Evolutionary conservation across 2,329 filamentous ascomycete genomes (phyloP).

Genomic region (Neonectria neomacrospora): DNA sequence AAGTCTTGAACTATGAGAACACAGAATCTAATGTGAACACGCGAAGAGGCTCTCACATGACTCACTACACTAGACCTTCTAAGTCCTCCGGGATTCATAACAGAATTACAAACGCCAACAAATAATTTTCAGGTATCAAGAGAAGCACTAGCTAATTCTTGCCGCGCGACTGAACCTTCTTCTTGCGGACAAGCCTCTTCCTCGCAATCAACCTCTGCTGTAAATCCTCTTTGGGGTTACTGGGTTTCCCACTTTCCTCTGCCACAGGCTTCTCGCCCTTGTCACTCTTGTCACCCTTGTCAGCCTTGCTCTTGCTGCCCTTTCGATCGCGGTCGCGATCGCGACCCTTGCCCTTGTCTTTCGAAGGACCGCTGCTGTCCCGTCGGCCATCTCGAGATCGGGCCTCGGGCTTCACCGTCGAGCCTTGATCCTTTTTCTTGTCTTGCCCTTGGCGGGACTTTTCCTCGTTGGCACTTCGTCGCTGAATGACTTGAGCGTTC

Average conservation of each 20-base stretch:
- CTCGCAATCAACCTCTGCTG: conserved; percentile 84
- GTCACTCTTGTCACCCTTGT: conserved; percentile 31
- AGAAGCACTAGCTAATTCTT: conserved; percentile 40
- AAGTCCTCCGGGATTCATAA: background rate
- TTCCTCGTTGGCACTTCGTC: conserved; percentile 63
- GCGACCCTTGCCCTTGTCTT: conserved; percentile 35
- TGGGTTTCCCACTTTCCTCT: conserved; percentile 48
- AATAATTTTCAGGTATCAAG: conserved; percentile 33
- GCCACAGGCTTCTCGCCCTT: conserved; percentile 24
- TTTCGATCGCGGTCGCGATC: conserved; percentile 3
- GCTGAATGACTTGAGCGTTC: conserved; percentile 93
- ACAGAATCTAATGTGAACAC: background rate
- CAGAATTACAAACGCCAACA: conserved; percentile 18
- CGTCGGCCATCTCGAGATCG: conserved; percentile 29
- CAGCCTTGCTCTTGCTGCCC: background rate
- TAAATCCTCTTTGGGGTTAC: conserved; percentile 53
- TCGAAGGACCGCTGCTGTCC: conserved; percentile 34
- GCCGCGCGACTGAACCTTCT: conserved; percentile 60
- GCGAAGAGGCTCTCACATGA: background rate
- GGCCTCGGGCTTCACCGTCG: conserved; percentile 24
- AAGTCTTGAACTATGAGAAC: background rate
- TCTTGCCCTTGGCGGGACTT: conserved; percentile 46
- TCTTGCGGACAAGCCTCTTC: conserved; percentile 83
- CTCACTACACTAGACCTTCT: background rate
- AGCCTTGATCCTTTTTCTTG: conserved; percentile 32